Evolutionary conservation across 2,329 filamentous ascomycete genomes (phyloP), one percentile per base, ranked within the genome.

Genomic region (Aspergillus felis): DNA sequence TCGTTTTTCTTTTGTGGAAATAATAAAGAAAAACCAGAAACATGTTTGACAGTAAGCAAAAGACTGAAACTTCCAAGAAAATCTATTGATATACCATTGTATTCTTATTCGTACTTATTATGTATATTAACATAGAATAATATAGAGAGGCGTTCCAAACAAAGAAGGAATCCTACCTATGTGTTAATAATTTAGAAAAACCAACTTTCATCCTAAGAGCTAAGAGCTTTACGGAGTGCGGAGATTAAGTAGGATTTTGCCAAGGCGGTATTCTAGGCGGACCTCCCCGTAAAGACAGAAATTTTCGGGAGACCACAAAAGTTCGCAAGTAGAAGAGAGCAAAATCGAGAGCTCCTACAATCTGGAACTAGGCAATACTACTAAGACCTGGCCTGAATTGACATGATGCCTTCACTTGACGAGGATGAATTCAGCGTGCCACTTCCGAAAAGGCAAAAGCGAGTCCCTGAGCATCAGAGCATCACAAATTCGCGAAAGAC

Each of bases 381-480:
- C 32, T 7, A 17, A 47, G 24, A 17, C 22, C 44, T 7, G 12
- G 4, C 44, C 22, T 20, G 24, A 22, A 38, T 27, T 22, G 46
- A 55, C 59, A 68, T 52, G 27, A 84, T 84, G 81, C 77, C 80
- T 62, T 78, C 75, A 25, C 50, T 71, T 57, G 68, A 72, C 55
- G 62, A 83, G 69, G 82, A 82, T 51, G 81, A 83, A 56, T 78
- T 80, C 64, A 84, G 86, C 65, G 78, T 81, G 58, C 89, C 87
- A 54, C 76, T 88, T 64, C 82, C 82, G 58, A 97, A 97, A 80
- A 87, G 92, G 62, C 89, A 91, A 75, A 92, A 88, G 78, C 78
- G 86, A 41, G 55, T 57, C 12, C 64, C 52, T 38, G 53, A 62
- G 57, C 76, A 79, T 47, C 20, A 14, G 61, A 75, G 80, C 60